These are phyloP conservation scores for Boeremia lycopersici DNA, from an alignment of 2,329 filamentous ascomycete genomes.

Conservation along the genomic window DNA sequence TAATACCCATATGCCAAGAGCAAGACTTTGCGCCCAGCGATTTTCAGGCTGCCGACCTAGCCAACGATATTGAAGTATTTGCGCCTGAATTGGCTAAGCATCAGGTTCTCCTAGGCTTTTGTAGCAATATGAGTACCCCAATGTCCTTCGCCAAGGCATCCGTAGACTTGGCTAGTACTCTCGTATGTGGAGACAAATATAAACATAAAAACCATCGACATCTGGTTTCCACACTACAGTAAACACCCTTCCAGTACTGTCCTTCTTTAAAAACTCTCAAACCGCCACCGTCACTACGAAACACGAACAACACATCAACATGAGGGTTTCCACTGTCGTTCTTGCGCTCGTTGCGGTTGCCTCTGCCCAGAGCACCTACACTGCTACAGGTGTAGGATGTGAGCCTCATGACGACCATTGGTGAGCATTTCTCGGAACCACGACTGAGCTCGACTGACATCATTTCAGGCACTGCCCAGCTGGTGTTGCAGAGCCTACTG, in stretches of 20 bases:
- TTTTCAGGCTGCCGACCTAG: background rate
- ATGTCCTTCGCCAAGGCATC: conserved; percentile 34
- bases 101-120: conserved; percentile 12
- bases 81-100: background rate
- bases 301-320: conserved; percentile 9
- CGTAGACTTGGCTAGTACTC: conserved; percentile 29
- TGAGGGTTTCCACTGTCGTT: conserved; percentile 28
- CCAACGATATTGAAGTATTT: background rate
- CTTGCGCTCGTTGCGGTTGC: conserved; percentile 21
- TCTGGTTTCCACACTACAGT: conserved; percentile 2
- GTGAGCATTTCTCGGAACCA: background rate
- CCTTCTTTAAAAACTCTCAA: background rate
- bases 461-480: conserved; percentile 19
- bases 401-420: conserved; percentile 23
- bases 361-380: conserved; percentile 25
- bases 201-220: conserved; percentile 16
- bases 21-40: background rate
- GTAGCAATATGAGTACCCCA: conserved; percentile 30
- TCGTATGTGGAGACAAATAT: conserved; percentile 9
- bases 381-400: conserved; percentile 16
- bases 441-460: background rate
- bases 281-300: background rate
- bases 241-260: conserved; percentile 7
- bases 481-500: conserved; percentile 21
- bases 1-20: conserved; percentile 8